Base-by-base conservation (phyloP, 148 eudicot species). In the Polygonum maritimum region DNA sequence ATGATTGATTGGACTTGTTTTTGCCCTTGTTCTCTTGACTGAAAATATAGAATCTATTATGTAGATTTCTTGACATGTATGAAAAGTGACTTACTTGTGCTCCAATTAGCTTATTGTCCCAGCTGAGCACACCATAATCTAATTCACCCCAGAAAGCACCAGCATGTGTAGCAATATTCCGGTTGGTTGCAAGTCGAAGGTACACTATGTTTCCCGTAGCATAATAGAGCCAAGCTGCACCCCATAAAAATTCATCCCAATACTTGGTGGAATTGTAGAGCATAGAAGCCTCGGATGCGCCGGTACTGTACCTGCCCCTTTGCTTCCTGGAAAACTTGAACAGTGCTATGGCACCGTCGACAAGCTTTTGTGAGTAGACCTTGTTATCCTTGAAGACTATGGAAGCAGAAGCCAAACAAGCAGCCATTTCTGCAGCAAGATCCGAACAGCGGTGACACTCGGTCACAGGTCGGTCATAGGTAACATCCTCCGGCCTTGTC, bases 71-170 rank as follows among this genome's bases (percentile, higher is more conserved):
- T n/a, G n/a, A n/a, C n/a, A n/a, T n/a, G n/a, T n/a, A n/a, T n/a
- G n/a, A n/a, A n/a, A n/a, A n/a, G n/a, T n/a, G 62, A 88, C 91
- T 89, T 84, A 93, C 98, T 90, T 93, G 98, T 71, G 92, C 92
- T 76, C 93, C 98, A 48, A 92, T 79, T 69, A 93, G 96, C 89
- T 93, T 93, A 82, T 89, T 93, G 76, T 93, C 98, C 98, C 98
- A 93, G 82, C 94, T 93, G 9, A 93, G 35, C 8, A 93, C 98
- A 71, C 98, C 96, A 78, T 89, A 91, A 81, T 84, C 87, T 2
- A 89, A 89, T 22, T 92, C 90, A 58, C 93, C 92, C 90, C 92
- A 89, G 77, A 93, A 93, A n/a, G 96, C 94, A 80, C 98, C 98
- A 39, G 98, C 98, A 80, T 93, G 96, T 82, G 83, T 89, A 54